Evolutionary conservation across 2,329 filamentous ascomycete species (phyloP).

Genomic region (Penicillium capsulatum): DNA sequence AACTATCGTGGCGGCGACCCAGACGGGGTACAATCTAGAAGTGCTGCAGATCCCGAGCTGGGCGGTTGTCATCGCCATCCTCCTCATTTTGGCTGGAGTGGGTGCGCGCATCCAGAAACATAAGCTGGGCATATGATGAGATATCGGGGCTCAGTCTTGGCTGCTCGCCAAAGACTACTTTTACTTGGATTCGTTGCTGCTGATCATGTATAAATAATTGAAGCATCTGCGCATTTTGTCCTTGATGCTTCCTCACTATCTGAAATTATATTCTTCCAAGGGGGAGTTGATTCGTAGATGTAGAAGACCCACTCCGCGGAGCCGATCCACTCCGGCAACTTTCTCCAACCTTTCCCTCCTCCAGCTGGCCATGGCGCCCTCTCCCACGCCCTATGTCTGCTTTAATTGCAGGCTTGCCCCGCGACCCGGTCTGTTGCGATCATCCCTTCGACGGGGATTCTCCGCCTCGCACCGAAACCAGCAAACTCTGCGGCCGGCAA

Average conservation of each 20-base stretch:
- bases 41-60: slow-evolving; percentile 70
- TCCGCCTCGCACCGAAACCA: slow-evolving; percentile 18
- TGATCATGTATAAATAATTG: too few relatives aligned
- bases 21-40: slow-evolving; percentile 68
- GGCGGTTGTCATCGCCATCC: slow-evolving; percentile 63
- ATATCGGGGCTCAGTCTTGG: too few relatives aligned
- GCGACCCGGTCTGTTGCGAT: slow-evolving; percentile 10
- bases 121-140: slow-evolving; percentile 63
- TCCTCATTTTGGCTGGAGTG: slow-evolving; percentile 67
- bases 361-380: slow-evolving; percentile 21
- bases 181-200: too few relatives aligned
- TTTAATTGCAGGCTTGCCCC: slow-evolving; percentile 30
- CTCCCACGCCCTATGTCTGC: slow-evolving; percentile 32
- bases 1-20: slow-evolving; percentile 69
- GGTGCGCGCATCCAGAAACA: slow-evolving; percentile 73
- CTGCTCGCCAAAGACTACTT: too few relatives aligned
- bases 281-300: too few relatives aligned
- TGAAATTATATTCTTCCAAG: too few relatives aligned
- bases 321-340: slow-evolving; percentile 12
- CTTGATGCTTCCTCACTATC: too few relatives aligned
- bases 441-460: slow-evolving; percentile 20
- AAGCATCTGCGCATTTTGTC: too few relatives aligned
- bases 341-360: slow-evolving; percentile 10
- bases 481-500: slow-evolving; percentile 54
- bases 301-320: neutral